A percentile compares a stretch with the other conserved stretches of the same genome.
These are phyloP conservation scores for Medicago arabica DNA, from an alignment of 306 rosid genomes.

Conservation along the genomic window DNA sequence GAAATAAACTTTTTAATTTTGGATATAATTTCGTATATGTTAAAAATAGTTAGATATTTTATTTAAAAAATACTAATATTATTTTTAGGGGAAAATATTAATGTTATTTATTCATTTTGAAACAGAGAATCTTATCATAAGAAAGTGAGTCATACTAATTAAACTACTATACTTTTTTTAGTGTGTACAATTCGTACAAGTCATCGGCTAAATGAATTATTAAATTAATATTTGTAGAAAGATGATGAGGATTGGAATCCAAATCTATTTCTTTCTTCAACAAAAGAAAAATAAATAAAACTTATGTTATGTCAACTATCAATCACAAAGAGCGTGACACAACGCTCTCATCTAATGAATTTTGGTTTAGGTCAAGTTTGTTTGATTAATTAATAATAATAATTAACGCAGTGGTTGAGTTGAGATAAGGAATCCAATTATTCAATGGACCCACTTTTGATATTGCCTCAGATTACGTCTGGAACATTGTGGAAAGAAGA, in stretches of 20 bases:
- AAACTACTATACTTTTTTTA: background rate
- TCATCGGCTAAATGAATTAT: background rate
- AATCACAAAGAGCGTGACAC: conserved; percentile 42
- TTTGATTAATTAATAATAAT: no score
- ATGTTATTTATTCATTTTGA: background rate
- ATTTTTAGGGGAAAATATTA: no score
- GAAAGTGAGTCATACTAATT: background rate
- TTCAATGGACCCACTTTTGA: conserved; percentile 53
- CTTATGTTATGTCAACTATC: background rate
- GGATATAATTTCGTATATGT: no score
- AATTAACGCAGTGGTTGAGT: conserved; percentile 43
- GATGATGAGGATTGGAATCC: background rate
- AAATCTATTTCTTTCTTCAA: background rate
- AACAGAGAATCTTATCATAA: background rate
- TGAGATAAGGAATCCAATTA: conserved; percentile 72
- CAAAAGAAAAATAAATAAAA: no score
- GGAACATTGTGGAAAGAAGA: conserved; percentile 43
- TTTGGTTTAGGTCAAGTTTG: background rate
- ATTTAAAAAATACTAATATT: no score
- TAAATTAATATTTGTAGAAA: background rate
- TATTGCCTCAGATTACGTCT: conserved; percentile 58
- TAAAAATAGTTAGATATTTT: no score
- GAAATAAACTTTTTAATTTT: no score
- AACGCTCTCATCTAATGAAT: background rate
- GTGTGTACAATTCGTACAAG: conserved; percentile 26